phyloP scores from a whole-genome alignment of 192 early-diverging fungal species.

The Coemansia sp. region DNA sequence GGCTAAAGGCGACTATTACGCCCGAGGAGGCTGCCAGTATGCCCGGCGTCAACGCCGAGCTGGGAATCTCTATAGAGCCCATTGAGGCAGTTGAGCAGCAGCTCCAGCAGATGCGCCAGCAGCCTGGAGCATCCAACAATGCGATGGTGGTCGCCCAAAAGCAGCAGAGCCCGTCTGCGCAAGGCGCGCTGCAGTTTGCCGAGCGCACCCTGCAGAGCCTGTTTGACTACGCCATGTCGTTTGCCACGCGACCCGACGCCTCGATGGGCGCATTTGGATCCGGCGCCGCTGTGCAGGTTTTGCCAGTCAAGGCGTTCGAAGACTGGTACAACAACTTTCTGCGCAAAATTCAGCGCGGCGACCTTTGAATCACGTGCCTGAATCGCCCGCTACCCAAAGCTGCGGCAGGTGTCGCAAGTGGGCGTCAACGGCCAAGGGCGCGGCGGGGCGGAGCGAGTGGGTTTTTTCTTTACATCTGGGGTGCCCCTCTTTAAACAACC shows the following conservation, averaged over 20 bases:
- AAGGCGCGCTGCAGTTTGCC: conserved; percentile 58
- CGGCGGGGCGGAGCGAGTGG: neutral
- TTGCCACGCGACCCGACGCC: conserved; percentile 55
- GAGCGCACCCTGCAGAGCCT: conserved; percentile 65
- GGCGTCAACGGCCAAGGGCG: neutral
- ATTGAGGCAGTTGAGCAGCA: conserved; percentile 65
- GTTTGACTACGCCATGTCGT: conserved; percentile 76
- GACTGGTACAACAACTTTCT: conserved; percentile 78
- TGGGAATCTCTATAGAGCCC: conserved; percentile 95
- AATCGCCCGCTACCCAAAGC: neutral
- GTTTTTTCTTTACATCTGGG: conserved; percentile 4
- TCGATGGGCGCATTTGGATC: conserved; percentile 51
- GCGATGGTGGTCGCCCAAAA: conserved; percentile 25
- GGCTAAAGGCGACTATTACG: conserved; percentile 46
- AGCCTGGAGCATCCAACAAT: neutral
- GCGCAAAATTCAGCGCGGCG: conserved; percentile 65
- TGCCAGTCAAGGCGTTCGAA: conserved; percentile 71
- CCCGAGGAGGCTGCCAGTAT: conserved; percentile 16
- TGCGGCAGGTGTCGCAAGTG: neutral
- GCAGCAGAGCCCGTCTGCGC: conserved; percentile 20
- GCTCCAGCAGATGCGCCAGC: conserved; percentile 40
- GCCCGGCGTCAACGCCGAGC: conserved; percentile 56
- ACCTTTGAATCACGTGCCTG: conserved; percentile 50
- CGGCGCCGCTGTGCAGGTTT: conserved; percentile 41
- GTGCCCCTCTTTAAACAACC: neutral